A percentile compares a stretch with the other conserved stretches of the same genome.
Evolutionary conservation across 2,329 filamentous ascomycete species (phyloP).

Genomic region (Paraconiothyrium brasiliense): DNA sequence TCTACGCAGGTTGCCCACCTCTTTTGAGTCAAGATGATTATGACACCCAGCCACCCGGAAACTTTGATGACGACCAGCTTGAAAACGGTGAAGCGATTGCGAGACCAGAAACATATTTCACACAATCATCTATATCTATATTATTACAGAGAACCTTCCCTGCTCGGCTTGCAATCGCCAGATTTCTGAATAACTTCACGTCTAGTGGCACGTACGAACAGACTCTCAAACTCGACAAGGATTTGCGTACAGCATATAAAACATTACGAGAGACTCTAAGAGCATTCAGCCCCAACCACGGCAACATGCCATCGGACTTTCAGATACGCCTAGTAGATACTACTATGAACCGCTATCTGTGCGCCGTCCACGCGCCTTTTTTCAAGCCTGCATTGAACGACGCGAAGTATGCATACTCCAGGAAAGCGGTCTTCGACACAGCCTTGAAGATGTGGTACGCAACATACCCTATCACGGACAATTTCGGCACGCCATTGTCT

Average conservation of each 20-base stretch:
- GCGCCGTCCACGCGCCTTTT: conserved; percentile 37
- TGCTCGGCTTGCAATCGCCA: conserved; percentile 47
- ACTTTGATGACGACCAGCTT: conserved; percentile 55
- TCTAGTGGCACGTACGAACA: conserved; percentile 38
- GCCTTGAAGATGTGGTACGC: conserved; percentile 40
- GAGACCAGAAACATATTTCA: conserved; percentile 40
- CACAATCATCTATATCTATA: conserved; percentile 48
- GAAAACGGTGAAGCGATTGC: conserved; percentile 33
- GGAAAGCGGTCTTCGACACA: conserved; percentile 37
- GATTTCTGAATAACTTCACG: conserved; percentile 39
- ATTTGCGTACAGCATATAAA: conserved; percentile 33
- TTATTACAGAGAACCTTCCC: conserved; percentile 50
- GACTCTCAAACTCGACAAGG: conserved; percentile 36
- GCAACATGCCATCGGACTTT: conserved; percentile 20
- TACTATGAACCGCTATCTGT: conserved; percentile 40
- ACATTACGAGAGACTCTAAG: conserved; percentile 30
- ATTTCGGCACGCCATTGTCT: not conserved
- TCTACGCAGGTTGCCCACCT: conserved; percentile 49
- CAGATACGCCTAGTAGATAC: conserved; percentile 35
- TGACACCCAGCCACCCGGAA: conserved; percentile 49
- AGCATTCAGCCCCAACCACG: conserved; percentile 9
- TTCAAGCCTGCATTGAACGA: conserved; percentile 32
- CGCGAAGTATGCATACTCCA: conserved; percentile 36
- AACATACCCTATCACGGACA: conserved; percentile 15
- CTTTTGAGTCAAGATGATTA: conserved; percentile 49